Percentiles rank a stretch among this genome's conserved stretches.
Conservation (phyloP, 345 rosid genomes). For the Tarenaya hassleriana region DNA sequence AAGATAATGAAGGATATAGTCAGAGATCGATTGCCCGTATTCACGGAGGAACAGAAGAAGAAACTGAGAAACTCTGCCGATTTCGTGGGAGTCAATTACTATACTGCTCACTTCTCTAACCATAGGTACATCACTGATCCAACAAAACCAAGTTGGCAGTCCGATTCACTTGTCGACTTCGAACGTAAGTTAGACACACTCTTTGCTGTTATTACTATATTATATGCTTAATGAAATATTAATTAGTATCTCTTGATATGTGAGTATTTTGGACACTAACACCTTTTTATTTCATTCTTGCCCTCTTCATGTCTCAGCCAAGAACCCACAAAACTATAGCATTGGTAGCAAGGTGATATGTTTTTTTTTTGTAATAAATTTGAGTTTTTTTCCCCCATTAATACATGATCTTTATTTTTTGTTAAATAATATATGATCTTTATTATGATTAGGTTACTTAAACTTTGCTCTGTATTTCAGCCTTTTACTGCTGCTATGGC, state of each 20-base stretch:
- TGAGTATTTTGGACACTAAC: no score
- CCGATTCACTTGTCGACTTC: slow-evolving; percentile 28
- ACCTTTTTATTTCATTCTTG: no score
- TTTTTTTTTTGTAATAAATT: no score
- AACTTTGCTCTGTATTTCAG: slow-evolving; percentile 5
- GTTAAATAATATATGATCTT: not conserved
- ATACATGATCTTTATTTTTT: not conserved
- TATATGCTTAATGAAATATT: no score
- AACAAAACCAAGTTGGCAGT: slow-evolving; percentile 19
- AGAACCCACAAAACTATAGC: not conserved
- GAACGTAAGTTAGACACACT: slow-evolving; percentile 27
- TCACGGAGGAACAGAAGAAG: slow-evolving; percentile 26
- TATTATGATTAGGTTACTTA: not conserved
- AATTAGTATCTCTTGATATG: no score
- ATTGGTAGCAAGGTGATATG: slow-evolving; percentile 29
- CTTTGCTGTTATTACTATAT: not conserved
- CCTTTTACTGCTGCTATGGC: slow-evolving; percentile 13
- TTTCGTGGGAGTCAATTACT: slow-evolving; percentile 45
- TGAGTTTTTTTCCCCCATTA: no score
- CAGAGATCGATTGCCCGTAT: slow-evolving; percentile 37
- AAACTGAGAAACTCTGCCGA: slow-evolving; percentile 35
- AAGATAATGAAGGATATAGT: slow-evolving; percentile 32
- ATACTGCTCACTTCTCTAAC: slow-evolving; percentile 24
- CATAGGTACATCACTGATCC: slow-evolving; percentile 13
- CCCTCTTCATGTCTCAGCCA: slow-evolving; percentile 2